Conservation (phyloP, 805 yeast genomes). For the Kuraishia ogatae region DNA sequence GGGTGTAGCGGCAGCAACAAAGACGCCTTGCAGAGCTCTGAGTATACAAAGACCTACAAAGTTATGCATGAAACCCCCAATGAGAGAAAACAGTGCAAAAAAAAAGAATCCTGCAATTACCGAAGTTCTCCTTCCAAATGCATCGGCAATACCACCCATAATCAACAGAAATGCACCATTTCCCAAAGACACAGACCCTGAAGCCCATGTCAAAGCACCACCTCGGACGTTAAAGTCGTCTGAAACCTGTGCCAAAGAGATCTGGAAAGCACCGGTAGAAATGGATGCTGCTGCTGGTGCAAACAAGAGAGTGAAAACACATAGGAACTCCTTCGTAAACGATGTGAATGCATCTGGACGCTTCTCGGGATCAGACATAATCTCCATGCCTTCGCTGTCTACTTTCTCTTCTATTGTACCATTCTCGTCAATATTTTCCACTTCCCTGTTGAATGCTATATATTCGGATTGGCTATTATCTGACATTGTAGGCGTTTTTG, state of each 20-base stretch:
- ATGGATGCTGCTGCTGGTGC: slow-evolving; percentile 24
- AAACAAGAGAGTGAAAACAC: slow-evolving; percentile 20
- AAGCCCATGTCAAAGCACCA: slow-evolving; percentile 30
- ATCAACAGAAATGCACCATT: slow-evolving; percentile 27
- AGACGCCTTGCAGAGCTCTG: slow-evolving; percentile 30
- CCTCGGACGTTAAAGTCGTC: slow-evolving; percentile 23
- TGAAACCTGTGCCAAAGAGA: slow-evolving; percentile 22
- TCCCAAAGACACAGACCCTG: slow-evolving; percentile 24
- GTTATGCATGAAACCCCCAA: slow-evolving; percentile 22
- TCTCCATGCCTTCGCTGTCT: neutral
- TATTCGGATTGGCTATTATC: no score
- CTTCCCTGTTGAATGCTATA: neutral
- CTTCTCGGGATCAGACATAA: neutral
- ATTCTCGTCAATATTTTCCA: neutral
- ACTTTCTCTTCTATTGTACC: neutral
- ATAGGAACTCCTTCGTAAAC: slow-evolving; percentile 19
- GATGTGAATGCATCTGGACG: slow-evolving; percentile 23
- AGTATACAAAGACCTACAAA: slow-evolving; percentile 24
- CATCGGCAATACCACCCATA: slow-evolving; percentile 29
- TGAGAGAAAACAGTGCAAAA: slow-evolving; percentile 16
- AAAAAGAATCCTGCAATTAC: slow-evolving; percentile 9
- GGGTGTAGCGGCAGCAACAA: slow-evolving; percentile 28
- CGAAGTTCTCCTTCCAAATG: slow-evolving; percentile 26
- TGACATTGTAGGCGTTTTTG: no score
- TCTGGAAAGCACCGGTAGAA: slow-evolving; percentile 23